phyloP scores from a whole-genome alignment of 768 basidiomycete genomes.

The Leucocoprinus birnbaumii region DNA sequence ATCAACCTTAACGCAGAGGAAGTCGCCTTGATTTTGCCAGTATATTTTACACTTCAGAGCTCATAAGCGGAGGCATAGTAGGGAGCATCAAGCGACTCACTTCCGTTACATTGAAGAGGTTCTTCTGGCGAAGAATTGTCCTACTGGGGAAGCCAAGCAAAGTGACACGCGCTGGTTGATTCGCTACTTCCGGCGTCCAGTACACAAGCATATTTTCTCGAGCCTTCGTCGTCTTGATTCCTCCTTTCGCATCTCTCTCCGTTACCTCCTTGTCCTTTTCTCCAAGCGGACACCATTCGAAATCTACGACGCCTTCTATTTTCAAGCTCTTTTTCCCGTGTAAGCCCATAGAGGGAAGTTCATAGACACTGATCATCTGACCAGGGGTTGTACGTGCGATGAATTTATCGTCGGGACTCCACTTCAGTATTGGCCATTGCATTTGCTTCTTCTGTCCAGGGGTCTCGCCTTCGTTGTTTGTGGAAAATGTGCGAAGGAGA shows the following conservation, averaged over 20 bases:
- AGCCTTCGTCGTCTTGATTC: slow-evolving; percentile 49
- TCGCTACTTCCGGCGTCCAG: slow-evolving; percentile 96
- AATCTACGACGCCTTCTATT: slow-evolving; percentile 95
- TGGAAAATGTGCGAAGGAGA: slow-evolving; percentile 88
- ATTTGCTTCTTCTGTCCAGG: slow-evolving; percentile 70
- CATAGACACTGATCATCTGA: slow-evolving; percentile 94
- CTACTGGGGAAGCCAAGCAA: slow-evolving; percentile 87
- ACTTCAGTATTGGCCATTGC: slow-evolving; percentile 95
- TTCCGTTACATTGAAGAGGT: slow-evolving; percentile 96
- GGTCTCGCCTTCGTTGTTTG: slow-evolving; percentile 56
- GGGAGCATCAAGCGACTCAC: slow-evolving; percentile 40
- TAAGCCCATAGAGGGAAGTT: slow-evolving; percentile 90
- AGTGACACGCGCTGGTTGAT: slow-evolving; percentile 97
- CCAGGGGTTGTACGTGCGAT: slow-evolving; percentile 88
- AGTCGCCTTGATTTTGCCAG: slow-evolving; percentile 99
- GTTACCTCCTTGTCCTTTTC: slow-evolving; percentile 83
- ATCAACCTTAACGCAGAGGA: slow-evolving; percentile 98
- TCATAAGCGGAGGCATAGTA: neutral
- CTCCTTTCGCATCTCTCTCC: slow-evolving; percentile 45
- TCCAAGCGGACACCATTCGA: slow-evolving; percentile 96
- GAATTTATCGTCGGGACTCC: slow-evolving; percentile 96
- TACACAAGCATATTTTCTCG: slow-evolving; percentile 94
- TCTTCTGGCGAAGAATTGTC: slow-evolving; percentile 85
- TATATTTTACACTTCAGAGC: slow-evolving; percentile 83
- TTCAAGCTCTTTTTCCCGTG: slow-evolving; percentile 97